phyloP scores from a whole-genome alignment of 352 stramenopile genomes.

The Pythium myriotylum region DNA sequence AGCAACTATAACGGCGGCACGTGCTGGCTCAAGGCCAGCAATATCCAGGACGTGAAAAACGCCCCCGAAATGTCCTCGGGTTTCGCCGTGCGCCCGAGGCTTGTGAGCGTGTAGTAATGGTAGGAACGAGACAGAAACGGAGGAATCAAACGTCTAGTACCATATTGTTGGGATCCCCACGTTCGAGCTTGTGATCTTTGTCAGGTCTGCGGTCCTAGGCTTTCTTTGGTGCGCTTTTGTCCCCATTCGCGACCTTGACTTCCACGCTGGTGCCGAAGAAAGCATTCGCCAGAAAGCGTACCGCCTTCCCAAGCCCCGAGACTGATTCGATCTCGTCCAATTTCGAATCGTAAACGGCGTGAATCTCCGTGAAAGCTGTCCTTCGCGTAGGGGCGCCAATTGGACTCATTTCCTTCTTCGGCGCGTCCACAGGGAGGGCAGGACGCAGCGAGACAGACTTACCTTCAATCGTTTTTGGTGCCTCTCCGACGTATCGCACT shows the following conservation, averaged over 20 bases:
- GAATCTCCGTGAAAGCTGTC: background rate
- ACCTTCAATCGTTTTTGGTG: background rate
- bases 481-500: background rate
- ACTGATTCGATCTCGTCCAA: background rate
- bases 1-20: too few relatives aligned
- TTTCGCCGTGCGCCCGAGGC: too few relatives aligned
- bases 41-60: too few relatives aligned
- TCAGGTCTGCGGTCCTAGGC: too few relatives aligned
- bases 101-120: too few relatives aligned
- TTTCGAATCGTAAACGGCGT: background rate
- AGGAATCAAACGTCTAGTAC: too few relatives aligned
- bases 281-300: slow-evolving; percentile 2
- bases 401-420: background rate
- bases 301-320: background rate
- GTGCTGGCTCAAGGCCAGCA: too few relatives aligned
- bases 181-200: too few relatives aligned
- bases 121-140: too few relatives aligned
- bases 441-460: slow-evolving; percentile 6
- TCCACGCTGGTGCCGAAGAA: slow-evolving; percentile 1
- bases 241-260: background rate
- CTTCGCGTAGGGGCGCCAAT: background rate
- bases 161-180: too few relatives aligned
- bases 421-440: background rate
- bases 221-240: too few relatives aligned
- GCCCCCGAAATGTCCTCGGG: too few relatives aligned